Conservation (phyloP, 305 asterid genomes). For the Caryopteris hybrid region DNA sequence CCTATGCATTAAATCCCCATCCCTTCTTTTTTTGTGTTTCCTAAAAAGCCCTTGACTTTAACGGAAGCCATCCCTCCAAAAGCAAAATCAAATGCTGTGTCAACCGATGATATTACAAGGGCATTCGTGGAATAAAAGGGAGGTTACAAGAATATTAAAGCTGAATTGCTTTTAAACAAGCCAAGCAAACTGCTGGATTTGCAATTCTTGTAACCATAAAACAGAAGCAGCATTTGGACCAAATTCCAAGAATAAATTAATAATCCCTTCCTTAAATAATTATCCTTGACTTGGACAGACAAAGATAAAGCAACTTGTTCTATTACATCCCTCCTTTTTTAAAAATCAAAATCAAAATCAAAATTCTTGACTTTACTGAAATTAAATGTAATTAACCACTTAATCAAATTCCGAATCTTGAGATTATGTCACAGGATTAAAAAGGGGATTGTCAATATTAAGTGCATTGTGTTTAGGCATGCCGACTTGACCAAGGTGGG, state of each 20-base stretch:
- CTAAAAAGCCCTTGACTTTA: constrained; percentile 27
- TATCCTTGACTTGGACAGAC: background rate
- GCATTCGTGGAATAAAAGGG: constrained; percentile 18
- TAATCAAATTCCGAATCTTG: constrained; percentile 11
- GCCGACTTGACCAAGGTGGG: constrained; percentile 20
- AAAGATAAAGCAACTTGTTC: background rate
- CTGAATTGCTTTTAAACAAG: constrained; percentile 28
- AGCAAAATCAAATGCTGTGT: no score
- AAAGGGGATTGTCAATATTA: background rate
- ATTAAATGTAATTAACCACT: constrained; percentile 21
- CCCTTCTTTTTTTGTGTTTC: constrained; percentile 22
- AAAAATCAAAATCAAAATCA: no score
- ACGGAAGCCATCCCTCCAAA: background rate
- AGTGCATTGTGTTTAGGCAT: constrained; percentile 26
- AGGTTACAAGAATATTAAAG: constrained; percentile 26
- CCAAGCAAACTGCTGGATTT: constrained; percentile 27
- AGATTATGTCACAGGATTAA: background rate
- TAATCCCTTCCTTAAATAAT: constrained; percentile 5
- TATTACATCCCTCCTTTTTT: background rate
- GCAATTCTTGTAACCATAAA: constrained; percentile 23
- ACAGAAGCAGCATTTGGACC: constrained; percentile 20
- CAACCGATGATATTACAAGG: constrained; percentile 10
- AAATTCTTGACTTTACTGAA: background rate
- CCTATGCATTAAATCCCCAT: constrained; percentile 45
- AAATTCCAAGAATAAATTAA: constrained; percentile 13